Conservation (phyloP, 2,329 filamentous ascomycete species). For the Tricladium varicosporioides region DNA sequence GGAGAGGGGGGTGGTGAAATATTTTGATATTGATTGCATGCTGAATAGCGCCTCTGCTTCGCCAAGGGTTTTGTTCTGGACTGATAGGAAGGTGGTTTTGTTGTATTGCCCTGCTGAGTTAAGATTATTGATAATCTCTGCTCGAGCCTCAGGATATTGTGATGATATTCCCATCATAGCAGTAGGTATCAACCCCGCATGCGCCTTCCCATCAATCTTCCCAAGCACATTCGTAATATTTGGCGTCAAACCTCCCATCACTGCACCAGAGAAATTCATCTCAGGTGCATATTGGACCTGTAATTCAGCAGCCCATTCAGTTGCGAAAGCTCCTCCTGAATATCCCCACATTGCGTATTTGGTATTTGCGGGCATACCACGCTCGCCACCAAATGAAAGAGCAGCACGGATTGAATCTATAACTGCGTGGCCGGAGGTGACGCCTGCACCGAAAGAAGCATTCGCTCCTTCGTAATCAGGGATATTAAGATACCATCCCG, state of each 20-base stretch:
- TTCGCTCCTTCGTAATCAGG: conserved; percentile 24
- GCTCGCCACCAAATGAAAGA: not conserved
- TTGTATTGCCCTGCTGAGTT: conserved; percentile 18
- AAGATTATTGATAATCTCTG: not conserved
- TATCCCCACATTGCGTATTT: conserved; percentile 48
- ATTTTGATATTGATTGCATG: conserved; percentile 38
- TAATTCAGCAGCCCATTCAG: conserved; percentile 51
- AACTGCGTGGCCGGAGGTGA: conserved; percentile 16
- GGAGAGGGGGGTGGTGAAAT: conserved; percentile 38
- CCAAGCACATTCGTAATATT: conserved; percentile 40
- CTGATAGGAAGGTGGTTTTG: conserved; percentile 34
- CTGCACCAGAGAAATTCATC: conserved; percentile 46
- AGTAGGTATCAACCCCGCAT: conserved; percentile 29
- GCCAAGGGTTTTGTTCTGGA: conserved; percentile 26
- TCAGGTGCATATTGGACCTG: conserved; percentile 53
- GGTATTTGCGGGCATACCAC: not conserved
- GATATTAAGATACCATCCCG: conserved; percentile 20
- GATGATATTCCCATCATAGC: conserved; percentile 13
- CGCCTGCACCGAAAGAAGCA: conserved; percentile 14
- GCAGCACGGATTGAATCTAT: conserved; percentile 25
- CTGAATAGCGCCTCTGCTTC: conserved; percentile 31
- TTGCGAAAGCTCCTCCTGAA: conserved; percentile 52
- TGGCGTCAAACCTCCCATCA: conserved; percentile 46
- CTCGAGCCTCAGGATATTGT: conserved; percentile 1
- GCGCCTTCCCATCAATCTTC: conserved; percentile 33